Evolutionary conservation across 2,329 filamentous ascomycete genomes (phyloP), one percentile per base, ranked within the genome.

Genomic region (Aspergillus melleus): DNA sequence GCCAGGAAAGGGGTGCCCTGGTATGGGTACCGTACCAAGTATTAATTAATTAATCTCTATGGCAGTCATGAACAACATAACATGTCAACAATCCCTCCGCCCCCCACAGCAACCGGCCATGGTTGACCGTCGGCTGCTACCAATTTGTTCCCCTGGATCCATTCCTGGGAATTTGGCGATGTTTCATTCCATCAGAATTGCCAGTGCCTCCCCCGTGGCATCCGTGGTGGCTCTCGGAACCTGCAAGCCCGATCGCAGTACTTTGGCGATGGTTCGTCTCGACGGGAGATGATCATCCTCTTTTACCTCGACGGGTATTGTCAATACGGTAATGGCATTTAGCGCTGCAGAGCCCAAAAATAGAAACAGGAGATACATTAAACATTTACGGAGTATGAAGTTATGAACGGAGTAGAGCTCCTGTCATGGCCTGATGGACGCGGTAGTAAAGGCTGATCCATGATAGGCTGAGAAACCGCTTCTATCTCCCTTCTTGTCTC

Each of bases 21-120:
- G 26, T 29, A 29, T 29, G 8, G 8, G 6, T 29, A 29, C 26
- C 26, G 26, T 29, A 29, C 26, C 26, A 29, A 1, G 26, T 29
- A 29, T 29, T 29, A 29, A 29, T 9, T 51, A 57, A 1, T 29
- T 30, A 56, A 29, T 29, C 26, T 24, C 4, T 24, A 24, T 24
- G 22, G 22, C 22, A 6, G 24, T 68, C 65, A 65, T 65, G 30
- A 32, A 32, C 22, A 22, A 22, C 22, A 22, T 22, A 22, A 22
- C 22, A 22, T 22, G 3, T 24, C 63, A 66, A 67, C 44, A 47
- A 62, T 57, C 58, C 58, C 32, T 52, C 54, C 32, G 14, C 49
- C 62, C 66, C 64, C 66, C 66, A 68, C 63, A 68, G 66, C 66
- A 68, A 68, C 66, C 66, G 53, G 26, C 32, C 46, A 49, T 55